Evolutionary conservation across 2,329 filamentous ascomycete genomes (phyloP).

Genomic region (Exophiala mesophila): DNA sequence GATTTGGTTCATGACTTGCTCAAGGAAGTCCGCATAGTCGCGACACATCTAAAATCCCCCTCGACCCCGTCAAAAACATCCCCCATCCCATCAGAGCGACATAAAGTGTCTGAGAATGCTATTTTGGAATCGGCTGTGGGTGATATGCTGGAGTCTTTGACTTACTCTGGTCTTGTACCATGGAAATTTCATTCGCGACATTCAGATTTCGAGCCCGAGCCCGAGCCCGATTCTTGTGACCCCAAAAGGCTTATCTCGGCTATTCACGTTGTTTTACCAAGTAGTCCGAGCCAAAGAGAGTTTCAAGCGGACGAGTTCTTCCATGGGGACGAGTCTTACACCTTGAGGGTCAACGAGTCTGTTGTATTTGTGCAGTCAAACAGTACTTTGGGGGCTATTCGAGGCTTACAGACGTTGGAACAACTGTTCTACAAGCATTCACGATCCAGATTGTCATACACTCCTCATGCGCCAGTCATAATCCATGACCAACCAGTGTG

Average conservation of each 20-base stretch:
- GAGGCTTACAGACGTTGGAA: conserved; percentile 29
- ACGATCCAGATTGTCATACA: conserved; percentile 51
- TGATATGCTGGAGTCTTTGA: conserved; percentile 21
- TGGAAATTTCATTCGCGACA: conserved; percentile 31
- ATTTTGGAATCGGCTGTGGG: conserved; percentile 24
- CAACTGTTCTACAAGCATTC: conserved; percentile 31
- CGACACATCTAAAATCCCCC: background rate
- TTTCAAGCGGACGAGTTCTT: conserved; percentile 19
- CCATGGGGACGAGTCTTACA: conserved; percentile 28
- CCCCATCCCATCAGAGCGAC: conserved; percentile 17
- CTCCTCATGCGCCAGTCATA: conserved; percentile 61
- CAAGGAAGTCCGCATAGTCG: conserved; percentile 7
- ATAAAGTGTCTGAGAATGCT: no score
- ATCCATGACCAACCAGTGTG: conserved; percentile 73
- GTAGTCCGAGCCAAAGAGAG: conserved; percentile 11
- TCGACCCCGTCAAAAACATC: background rate
- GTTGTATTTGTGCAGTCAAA: conserved; percentile 25
- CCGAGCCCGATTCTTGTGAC: no score
- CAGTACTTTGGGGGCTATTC: conserved; percentile 26
- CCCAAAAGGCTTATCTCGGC: conserved; percentile 13
- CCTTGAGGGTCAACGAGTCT: conserved; percentile 23
- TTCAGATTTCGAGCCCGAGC: conserved; percentile 26
- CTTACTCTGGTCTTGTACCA: conserved; percentile 28
- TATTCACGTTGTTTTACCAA: conserved; percentile 23
- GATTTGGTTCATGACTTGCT: conserved; percentile 5